Base-by-base conservation (phyloP, 768 basidiomycete genomes). In the Leucocoprinus leucothites region DNA sequence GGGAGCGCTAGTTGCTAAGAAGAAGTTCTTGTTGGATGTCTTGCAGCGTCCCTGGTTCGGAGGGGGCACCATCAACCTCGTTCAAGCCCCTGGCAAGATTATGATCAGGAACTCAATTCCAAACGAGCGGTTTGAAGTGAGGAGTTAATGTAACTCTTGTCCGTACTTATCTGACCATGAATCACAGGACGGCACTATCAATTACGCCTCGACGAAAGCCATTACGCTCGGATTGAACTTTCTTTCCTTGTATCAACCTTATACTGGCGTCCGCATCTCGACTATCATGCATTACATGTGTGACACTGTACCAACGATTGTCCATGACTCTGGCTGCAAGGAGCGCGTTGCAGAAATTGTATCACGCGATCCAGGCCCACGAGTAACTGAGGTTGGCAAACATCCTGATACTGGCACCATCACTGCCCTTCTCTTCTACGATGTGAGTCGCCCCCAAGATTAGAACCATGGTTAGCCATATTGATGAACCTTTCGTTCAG, bases 151-250 rank as follows among this genome's bases (percentile, higher is more conserved):
- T 11, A 11, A 5, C 11, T 31, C 31, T 31, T 11, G 28, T 46
- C 45, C 14, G 36, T 21, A 22, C 9, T 51, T 31, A 55, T 34
- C 56, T 50, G 16, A 51, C 21, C 57, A 8, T 25, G 51, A 43
- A n/a, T n/a, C 49, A 36, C 60, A 92, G 89, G 90, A 93, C 59
- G 90, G 90, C 11, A 92, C 90, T 21, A 82, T 92, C 65, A 92
- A 92, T 69, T 92, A 89, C 63, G 71, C 90, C 40, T 82, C 78
- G 24, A 69, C 91, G 31, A 83, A 86, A 13, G 86, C 89, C 16
- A 79, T 93, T 57, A 87, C 87, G 35, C 81, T 86, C 52, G 90
- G 91, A 31, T 76, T 92, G 22, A 81, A 82, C 56, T 87, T 90
- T 64, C 79, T 93, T n/a, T 81, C 87, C 8, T 82, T 82, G 25